A percentile compares a stretch with the other conserved stretches of the same genome.
These are phyloP conservation scores for Sanghuangporus weigelae DNA, from an alignment of 1,284 basidiomycete genomes.

Conservation along the genomic window DNA sequence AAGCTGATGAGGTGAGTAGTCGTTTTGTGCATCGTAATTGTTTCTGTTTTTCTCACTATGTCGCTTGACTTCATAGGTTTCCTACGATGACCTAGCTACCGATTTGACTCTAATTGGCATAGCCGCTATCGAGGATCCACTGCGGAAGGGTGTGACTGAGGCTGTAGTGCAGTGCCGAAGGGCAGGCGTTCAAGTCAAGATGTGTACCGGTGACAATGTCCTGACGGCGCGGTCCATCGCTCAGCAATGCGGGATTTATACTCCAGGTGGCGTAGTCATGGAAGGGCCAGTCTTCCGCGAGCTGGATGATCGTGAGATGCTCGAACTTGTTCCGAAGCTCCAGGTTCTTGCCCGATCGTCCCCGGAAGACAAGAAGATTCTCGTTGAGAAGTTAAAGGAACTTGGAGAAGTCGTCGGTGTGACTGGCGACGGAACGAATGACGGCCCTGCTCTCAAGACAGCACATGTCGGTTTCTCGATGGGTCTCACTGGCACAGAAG, in stretches of 20 bases:
- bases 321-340: conserved; percentile 62
- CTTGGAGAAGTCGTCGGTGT: conserved; percentile 95
- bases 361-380: conserved; percentile 92
- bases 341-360: conserved; percentile 90
- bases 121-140: conserved; percentile 93
- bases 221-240: conserved; percentile 93
- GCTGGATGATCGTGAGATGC: conserved; percentile 47
- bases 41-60: neutral
- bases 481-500: conserved; percentile 98
- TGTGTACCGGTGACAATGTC: conserved; percentile 98
- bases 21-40: neutral
- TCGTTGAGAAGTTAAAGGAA: conserved; percentile 85
- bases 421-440: conserved; percentile 98
- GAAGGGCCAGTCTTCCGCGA: conserved; percentile 82
- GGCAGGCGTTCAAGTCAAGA: conserved; percentile 93
- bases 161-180: conserved; percentile 83
- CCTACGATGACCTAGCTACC: conserved; percentile 64
- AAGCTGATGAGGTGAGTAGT: conserved; percentile 49
- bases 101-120: conserved; percentile 86
- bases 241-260: conserved; percentile 91
- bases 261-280: conserved; percentile 91
- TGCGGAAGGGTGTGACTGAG: conserved; percentile 83
- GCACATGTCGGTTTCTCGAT: conserved; percentile 95
- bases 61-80: conserved; percentile 39
- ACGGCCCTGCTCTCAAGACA: conserved; percentile 94